Conservation (phyloP, 169 alveolate genomes). For the Theileria annulata region DNA sequence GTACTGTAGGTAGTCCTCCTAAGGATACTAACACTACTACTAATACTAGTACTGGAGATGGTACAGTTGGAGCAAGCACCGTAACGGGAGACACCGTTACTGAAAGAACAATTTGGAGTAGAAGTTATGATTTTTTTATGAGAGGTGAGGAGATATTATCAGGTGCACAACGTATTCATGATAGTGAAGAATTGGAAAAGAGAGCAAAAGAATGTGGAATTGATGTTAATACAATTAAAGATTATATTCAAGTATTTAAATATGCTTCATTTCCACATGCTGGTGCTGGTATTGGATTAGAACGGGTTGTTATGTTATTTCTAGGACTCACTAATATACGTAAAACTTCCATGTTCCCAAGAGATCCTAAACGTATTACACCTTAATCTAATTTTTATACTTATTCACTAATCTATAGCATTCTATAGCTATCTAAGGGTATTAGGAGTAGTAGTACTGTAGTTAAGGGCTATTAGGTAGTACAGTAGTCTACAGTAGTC, state of each 20-base stretch:
- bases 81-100: background rate
- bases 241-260: conserved; percentile 93
- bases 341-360: conserved; percentile 97
- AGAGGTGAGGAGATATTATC: conserved; percentile 98
- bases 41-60: background rate
- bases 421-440: too few species aligned
- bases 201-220: conserved; percentile 81
- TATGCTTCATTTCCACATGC: conserved; percentile 99
- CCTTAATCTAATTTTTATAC: conserved; percentile 79
- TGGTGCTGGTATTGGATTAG: conserved; percentile 99
- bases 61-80: too few species aligned
- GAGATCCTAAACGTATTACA: conserved; percentile 97
- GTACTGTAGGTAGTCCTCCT: too few species aligned
- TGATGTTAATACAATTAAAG: conserved; percentile 86
- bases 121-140: conserved; percentile 98
- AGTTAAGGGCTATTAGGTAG: too few species aligned
- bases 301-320: conserved; percentile 97
- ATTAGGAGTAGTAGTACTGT: too few species aligned
- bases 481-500: too few species aligned
- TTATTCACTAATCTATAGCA: background rate
- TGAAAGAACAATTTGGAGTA: conserved; percentile 69
- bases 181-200: conserved; percentile 87
- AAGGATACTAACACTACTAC: background rate
- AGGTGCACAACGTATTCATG: conserved; percentile 99
- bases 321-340: conserved; percentile 94